Base-by-base conservation (phyloP, 208 protist species). In the Trypanosoma mega region DNA sequence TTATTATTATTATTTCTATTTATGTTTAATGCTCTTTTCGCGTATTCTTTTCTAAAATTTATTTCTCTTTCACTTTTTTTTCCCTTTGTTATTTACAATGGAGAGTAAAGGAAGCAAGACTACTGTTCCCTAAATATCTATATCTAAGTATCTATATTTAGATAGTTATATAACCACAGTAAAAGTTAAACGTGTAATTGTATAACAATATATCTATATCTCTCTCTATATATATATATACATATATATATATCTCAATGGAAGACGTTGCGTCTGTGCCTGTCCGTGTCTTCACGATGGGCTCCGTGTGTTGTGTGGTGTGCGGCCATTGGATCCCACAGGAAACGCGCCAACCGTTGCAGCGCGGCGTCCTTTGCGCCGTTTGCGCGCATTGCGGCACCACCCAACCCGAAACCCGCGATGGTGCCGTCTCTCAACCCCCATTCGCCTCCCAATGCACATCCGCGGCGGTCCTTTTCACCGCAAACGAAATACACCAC, bases 321-420 rank as follows among this genome's bases (percentile, higher is more conserved):
- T 93, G 87, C 57, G 87, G 87, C 1, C 72, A 83, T 0, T 69
- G 73, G 34, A 78, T 93, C 23, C 68, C 73, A 8, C 58, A 59
- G 55, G 29, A 59, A 33, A 31, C 27, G 20, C 47, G 45, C 5
- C 59, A 49, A 54, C 27, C 33, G 1, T 33, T 12, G 45, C 20
- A 63, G 53, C 39, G 54, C 71, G 26, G 56, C 57, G 50, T 64
- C 62, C 26, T 72, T 54, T 7, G 34, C 49, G 56, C 34, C 49
- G 16, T 64, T 54, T 62, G 31, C 43, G 21, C 21, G 34, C 45
- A 30, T 24, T 89, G 82, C 63, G 71, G 73, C 4, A 60, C 58
- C 2, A 27, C 73, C 8, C 76, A 86, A 24, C 41, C 71, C n/a
- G n/a, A n/a, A n/a, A n/a, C n/a, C n/a, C n/a, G 45, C 63, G 70